Conservation (phyloP, 768 basidiomycete species). For the Fomitopsis pulvina region DNA sequence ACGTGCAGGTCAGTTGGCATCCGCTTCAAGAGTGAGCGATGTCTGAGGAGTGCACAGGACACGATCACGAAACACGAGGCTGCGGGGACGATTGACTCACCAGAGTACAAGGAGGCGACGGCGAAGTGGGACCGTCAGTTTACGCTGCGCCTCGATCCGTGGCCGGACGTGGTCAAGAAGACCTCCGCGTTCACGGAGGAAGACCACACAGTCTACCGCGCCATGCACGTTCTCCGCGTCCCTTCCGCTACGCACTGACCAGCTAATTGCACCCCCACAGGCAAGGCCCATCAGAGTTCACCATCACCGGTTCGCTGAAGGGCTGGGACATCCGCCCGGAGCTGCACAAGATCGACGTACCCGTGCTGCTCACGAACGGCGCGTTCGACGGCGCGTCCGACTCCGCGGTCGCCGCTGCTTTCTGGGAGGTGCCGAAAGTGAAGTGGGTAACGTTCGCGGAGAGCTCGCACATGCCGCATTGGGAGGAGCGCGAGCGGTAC, state of each 20-base stretch:
- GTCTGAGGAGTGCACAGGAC: constrained; percentile 18
- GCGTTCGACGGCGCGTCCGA: constrained; percentile 35
- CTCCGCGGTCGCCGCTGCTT: constrained; percentile 29
- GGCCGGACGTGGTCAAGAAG: constrained; percentile 32
- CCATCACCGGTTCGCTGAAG: constrained; percentile 34
- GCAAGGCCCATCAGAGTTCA: constrained; percentile 29
- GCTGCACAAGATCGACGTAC: constrained; percentile 32
- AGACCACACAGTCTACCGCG: constrained; percentile 42
- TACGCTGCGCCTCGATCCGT: constrained; percentile 38
- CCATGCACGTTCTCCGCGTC: constrained; percentile 32
- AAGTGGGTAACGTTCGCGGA: constrained; percentile 26
- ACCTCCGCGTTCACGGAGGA: constrained; percentile 29
- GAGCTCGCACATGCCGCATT: constrained; percentile 25
- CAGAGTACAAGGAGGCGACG: constrained; percentile 40
- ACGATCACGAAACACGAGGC: constrained; percentile 38
- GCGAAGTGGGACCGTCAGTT: constrained; percentile 34
- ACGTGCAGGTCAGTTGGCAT: constrained; percentile 22
- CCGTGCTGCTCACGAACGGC: constrained; percentile 34
- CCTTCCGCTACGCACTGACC: not conserved
- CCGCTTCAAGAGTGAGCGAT: not conserved
- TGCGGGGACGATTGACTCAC: constrained; percentile 33
- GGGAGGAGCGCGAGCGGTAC: constrained; percentile 26
- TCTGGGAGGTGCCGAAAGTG: constrained; percentile 21
- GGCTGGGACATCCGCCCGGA: constrained; percentile 41
- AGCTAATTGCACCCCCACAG: constrained; percentile 1